Evolutionary conservation across 78 protist genomes (phyloP).

Genomic region (Dictyostelium discoideum): DNA sequence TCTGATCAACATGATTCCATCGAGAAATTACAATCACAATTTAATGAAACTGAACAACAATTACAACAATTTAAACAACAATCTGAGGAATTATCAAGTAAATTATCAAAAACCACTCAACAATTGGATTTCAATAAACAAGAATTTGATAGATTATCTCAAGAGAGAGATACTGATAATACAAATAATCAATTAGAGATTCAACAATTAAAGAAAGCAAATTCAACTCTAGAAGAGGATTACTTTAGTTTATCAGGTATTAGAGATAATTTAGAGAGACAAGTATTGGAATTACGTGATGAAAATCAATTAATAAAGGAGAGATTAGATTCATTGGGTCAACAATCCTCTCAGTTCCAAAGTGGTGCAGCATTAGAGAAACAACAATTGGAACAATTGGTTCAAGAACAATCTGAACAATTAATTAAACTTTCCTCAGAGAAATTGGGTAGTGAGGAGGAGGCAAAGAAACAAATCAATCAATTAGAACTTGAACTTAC

Average conservation of each 20-base stretch:
- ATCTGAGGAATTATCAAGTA: neutral
- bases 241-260: neutral
- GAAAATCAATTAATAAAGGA: neutral
- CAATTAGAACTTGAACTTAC: neutral
- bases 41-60: neutral
- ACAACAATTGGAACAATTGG: neutral
- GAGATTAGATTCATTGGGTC: neutral
- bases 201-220: neutral
- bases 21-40: neutral
- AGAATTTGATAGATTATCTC: neutral
- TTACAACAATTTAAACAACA: neutral
- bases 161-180: neutral
- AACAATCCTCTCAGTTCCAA: neutral
- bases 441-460: neutral
- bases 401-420: neutral
- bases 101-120: neutral
- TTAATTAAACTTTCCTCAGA: neutral
- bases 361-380: neutral
- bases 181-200: neutral
- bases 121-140: constrained; percentile 9
- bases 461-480: neutral
- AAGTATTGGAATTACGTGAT: neutral
- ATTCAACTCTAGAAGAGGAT: constrained; percentile 26
- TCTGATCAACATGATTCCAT: neutral
- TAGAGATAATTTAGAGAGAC: constrained; percentile 19